Evolutionary conservation across 768 basidiomycete genomes (phyloP), one percentile per base, ranked within the genome.

Genomic region (Hygrophorus pudorinus): DNA sequence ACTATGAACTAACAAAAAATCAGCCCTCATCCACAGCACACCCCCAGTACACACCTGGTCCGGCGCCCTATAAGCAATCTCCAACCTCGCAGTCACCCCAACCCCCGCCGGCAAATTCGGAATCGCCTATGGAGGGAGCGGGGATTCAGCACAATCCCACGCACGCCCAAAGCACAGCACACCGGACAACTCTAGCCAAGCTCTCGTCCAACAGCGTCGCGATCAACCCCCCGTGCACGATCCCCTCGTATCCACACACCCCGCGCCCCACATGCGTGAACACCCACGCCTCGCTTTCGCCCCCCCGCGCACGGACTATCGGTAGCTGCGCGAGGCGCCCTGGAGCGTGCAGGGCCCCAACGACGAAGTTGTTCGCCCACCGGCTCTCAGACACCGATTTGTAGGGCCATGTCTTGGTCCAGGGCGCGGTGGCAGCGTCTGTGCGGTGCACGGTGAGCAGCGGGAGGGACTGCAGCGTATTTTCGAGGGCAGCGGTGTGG

Each of bases 171-270:
- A 32, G 12, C 16, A 21, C 3, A 46, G 7, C 17, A 14, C 17
- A 43, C n/a, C 32, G 24, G 31, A 93, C 93, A 53, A 78, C 84
- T 48, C 94, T 67, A 44, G 81, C 81, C 34, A 96, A 57, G 11
- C 71, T 69, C 68, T 99, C 94, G 50, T 99, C 94, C 44, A 96
- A 59, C 13, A 98, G 61, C 1, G 91, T 96, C 31, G 92, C 90
- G 14, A 98, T 68, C 47, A 98, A 55, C 1, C 94, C 94, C 0
- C 94, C 94, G 53, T 99, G 94, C 2, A 97, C 66, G 48, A 99
- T 91, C 0, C 94, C 94, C 61, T 94, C 91, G 50, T 94, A 85
- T 3, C 88, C 93, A 56, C 94, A 98, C 41, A 98, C 49, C 2
- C 81, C 85, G 33, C 85, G 65, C 1, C 94, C 94, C 2, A 96